Conservation (phyloP, 371 early-diverging fungal species). For the Mucor velutinosus region DNA sequence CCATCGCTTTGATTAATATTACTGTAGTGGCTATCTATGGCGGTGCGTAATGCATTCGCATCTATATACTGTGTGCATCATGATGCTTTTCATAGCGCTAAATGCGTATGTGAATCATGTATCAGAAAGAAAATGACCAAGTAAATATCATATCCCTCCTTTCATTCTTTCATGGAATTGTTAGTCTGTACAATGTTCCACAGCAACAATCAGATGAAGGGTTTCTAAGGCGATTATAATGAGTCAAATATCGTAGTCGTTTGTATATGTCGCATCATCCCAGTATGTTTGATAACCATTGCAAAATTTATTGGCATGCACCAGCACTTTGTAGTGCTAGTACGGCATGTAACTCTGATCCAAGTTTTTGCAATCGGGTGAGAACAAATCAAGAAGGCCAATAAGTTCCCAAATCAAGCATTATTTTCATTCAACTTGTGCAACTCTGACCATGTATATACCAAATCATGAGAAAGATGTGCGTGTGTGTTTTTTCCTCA, state of each 20-base stretch:
- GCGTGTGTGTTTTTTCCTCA: not conserved
- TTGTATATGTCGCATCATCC: not conserved
- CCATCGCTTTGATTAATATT: not conserved
- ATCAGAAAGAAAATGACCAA: not conserved
- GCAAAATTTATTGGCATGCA: too few species aligned
- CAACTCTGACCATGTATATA: not conserved
- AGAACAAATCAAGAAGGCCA: not conserved
- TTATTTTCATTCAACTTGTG: not conserved
- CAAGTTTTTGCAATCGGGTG: not conserved
- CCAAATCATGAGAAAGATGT: not conserved
- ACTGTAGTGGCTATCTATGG: too few species aligned
- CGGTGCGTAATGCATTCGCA: too few species aligned
- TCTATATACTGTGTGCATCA: too few species aligned
- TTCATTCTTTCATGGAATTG: not conserved
- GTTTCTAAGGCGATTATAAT: not conserved
- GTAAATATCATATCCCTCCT: not conserved
- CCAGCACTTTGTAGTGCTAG: too few species aligned
- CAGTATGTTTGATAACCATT: not conserved
- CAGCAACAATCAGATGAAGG: not conserved
- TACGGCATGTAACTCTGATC: not conserved
- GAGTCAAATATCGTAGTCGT: not conserved
- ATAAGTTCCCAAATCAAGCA: not conserved
- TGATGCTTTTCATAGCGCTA: not conserved
- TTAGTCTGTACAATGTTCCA: constrained; percentile 1
- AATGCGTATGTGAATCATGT: not conserved